Percentiles rank a stretch among this genome's conserved stretches.
Conservation (phyloP, 2,329 filamentous ascomycete genomes). For the Microsporum audouinii region DNA sequence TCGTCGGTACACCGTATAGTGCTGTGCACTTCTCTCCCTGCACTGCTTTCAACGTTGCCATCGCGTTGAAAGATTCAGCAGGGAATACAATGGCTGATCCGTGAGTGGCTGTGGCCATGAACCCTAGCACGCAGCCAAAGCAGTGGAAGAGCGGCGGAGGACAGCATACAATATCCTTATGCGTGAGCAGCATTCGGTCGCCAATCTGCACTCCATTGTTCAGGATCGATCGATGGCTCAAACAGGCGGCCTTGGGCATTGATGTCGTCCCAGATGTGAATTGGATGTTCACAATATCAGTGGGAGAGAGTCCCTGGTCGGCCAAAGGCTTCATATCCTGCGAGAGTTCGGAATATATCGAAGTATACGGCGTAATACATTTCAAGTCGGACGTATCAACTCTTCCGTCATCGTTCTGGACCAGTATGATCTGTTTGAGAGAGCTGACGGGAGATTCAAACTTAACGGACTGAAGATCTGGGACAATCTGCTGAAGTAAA, state of each 20-base stretch:
- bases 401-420: slow-evolving; percentile 61
- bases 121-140: slow-evolving; percentile 85
- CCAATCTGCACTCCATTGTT: slow-evolving; percentile 87
- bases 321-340: slow-evolving; percentile 33
- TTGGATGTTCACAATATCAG: slow-evolving; percentile 84
- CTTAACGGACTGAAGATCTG: slow-evolving; percentile 34
- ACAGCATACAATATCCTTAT: slow-evolving; percentile 57
- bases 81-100: slow-evolving; percentile 74
- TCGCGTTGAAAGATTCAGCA: slow-evolving; percentile 72
- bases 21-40: slow-evolving; percentile 54
- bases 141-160: slow-evolving; percentile 54
- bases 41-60: slow-evolving; percentile 54
- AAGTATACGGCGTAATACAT: slow-evolving; percentile 38
- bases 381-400: slow-evolving; percentile 36
- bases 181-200: slow-evolving; percentile 66
- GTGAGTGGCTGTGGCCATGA: slow-evolving; percentile 85
- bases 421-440: slow-evolving; percentile 58
- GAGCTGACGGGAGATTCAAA: slow-evolving; percentile 55
- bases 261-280: slow-evolving; percentile 96
- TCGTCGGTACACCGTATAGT: slow-evolving; percentile 84
- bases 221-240: slow-evolving; percentile 73
- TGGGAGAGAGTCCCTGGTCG: slow-evolving; percentile 39
- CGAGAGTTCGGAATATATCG: slow-evolving; percentile 35
- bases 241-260: slow-evolving; percentile 78
- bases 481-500: slow-evolving; percentile 45